phyloP scores from a whole-genome alignment of 1,139 yeast genomes.

The Starmera stellimalicola region DNA sequence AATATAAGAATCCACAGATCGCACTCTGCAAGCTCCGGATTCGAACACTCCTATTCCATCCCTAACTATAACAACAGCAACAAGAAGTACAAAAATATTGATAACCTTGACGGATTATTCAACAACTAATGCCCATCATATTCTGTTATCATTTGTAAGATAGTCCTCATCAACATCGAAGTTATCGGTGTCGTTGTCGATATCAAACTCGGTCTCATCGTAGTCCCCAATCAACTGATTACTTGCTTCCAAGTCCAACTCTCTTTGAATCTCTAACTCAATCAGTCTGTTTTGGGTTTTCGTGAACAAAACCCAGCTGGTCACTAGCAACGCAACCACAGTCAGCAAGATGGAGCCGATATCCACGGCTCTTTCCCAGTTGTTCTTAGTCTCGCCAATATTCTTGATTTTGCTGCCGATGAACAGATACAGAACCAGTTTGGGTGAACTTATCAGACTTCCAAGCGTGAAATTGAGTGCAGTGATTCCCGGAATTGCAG shows the following conservation, averaged over 20 bases:
- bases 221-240: slow-evolving; percentile 1
- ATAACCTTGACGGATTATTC: background rate
- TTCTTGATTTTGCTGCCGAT: slow-evolving; percentile 71
- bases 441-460: slow-evolving; percentile 70
- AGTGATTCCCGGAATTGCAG: slow-evolving; percentile 70
- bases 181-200: slow-evolving; percentile 1
- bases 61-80: too few relatives aligned
- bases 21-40: slow-evolving; percentile 3
- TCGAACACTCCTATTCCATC: too few relatives aligned
- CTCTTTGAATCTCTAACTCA: slow-evolving; percentile 18
- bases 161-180: slow-evolving; percentile 3
- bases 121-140: too few relatives aligned
- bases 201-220: slow-evolving; percentile 4
- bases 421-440: slow-evolving; percentile 65
- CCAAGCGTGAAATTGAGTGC: slow-evolving; percentile 59
- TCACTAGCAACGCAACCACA: slow-evolving; percentile 41
- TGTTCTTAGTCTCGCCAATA: slow-evolving; percentile 52
- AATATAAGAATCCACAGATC: slow-evolving; percentile 12
- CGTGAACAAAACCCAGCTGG: slow-evolving; percentile 65
- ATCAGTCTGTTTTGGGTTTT: slow-evolving; percentile 32
- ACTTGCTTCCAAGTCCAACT: slow-evolving; percentile 7
- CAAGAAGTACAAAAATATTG: background rate
- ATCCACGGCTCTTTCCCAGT: slow-evolving; percentile 49
- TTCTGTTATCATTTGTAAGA: too few relatives aligned
- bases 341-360: slow-evolving; percentile 55